A percentile compares a stretch with the other conserved stretches of the same genome.
Conservation (phyloP, 108 stramenopile species). For the Chaetoceros muelleri region DNA sequence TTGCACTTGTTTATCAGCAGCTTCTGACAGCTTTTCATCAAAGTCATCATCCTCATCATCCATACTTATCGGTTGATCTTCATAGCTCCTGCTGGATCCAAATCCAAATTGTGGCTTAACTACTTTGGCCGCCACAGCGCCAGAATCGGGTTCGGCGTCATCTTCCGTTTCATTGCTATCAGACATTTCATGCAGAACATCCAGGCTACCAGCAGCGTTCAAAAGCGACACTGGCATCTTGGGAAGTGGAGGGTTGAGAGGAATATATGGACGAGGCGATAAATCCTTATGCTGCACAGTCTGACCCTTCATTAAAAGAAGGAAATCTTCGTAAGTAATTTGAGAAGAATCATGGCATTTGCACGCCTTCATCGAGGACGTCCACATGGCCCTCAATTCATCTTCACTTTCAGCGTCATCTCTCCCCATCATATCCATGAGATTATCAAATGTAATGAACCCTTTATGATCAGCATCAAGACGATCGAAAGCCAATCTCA, state of each 20-base stretch:
- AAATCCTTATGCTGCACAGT: conserved; percentile 22
- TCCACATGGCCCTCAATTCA: conserved; percentile 65
- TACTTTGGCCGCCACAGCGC: too few relatives aligned
- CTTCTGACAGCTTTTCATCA: not conserved
- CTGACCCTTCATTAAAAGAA: conserved; percentile 83
- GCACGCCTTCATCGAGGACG: conserved; percentile 52
- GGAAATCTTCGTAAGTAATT: conserved; percentile 72
- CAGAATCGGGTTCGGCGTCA: too few relatives aligned
- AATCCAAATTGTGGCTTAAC: too few relatives aligned
- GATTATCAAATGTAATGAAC: conserved; percentile 78
- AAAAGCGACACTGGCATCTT: not conserved
- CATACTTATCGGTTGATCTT: conserved; percentile 17
- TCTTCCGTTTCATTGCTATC: conserved; percentile 21
- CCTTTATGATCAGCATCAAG: conserved; percentile 82
- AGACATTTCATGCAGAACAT: conserved; percentile 12
- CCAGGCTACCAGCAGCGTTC: conserved; percentile 5
- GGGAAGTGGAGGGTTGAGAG: not conserved
- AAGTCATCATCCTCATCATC: conserved; percentile 28
- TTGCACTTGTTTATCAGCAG: conserved; percentile 3
- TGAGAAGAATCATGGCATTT: conserved; percentile 34
- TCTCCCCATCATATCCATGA: conserved; percentile 77
- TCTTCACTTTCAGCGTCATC: conserved; percentile 64
- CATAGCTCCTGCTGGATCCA: too few relatives aligned
- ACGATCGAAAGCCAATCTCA: conserved; percentile 77
- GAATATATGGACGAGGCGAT: not conserved